Percentiles rank a stretch among this genome's conserved stretches.
Evolutionary conservation across 306 rosid species (phyloP).

Genomic region (Dryas drummondii): DNA sequence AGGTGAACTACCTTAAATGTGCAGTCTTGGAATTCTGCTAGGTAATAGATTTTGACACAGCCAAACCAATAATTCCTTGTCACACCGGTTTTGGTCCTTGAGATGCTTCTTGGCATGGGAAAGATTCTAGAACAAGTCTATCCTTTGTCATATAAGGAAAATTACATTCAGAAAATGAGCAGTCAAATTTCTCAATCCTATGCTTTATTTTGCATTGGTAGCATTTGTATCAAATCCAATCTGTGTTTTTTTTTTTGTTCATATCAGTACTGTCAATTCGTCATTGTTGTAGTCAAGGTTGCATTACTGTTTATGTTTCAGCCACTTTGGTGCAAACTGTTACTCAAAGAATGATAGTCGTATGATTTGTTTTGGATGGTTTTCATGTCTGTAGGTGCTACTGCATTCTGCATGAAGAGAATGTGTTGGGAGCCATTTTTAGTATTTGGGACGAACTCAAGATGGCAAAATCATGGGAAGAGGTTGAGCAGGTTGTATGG

Average conservation of each 20-base stretch:
- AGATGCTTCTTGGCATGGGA: background rate
- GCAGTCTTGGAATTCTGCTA: background rate
- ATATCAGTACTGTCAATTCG: background rate
- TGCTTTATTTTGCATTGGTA: background rate
- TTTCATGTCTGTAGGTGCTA: slow-evolving; percentile 62
- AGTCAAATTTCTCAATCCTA: background rate
- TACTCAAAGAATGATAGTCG: background rate
- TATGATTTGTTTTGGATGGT: background rate
- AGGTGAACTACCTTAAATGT: background rate
- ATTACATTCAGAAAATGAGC: too few species aligned
- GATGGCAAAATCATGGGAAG: slow-evolving; percentile 85
- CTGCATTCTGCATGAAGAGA: slow-evolving; percentile 82
- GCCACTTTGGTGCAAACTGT: background rate
- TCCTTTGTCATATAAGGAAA: background rate
- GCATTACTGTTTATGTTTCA: background rate
- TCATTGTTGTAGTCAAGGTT: background rate
- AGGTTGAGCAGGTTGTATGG: slow-evolving; percentile 77
- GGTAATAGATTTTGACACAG: background rate
- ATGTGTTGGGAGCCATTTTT: slow-evolving; percentile 83
- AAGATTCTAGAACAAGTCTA: background rate
- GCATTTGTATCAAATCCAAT: background rate
- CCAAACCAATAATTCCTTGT: background rate
- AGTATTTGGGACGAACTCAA: slow-evolving; percentile 72
- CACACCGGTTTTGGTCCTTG: background rate
- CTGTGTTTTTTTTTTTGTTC: background rate